phyloP scores from a whole-genome alignment of 2,329 filamentous ascomycete genomes.

The Fusarium miscanthi region DNA sequence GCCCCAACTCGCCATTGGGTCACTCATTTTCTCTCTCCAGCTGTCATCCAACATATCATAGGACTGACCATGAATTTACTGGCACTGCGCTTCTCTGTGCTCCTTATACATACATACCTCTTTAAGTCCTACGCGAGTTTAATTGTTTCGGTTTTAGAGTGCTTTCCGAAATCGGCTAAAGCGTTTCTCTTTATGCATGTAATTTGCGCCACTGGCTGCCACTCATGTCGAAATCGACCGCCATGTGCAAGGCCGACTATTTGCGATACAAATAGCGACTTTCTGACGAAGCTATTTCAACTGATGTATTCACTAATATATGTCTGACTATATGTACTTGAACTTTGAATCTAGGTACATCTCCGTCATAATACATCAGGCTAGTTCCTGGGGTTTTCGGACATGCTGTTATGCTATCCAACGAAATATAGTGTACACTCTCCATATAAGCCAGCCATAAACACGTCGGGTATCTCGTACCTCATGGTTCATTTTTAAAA shows the following conservation, averaged over 20 bases:
- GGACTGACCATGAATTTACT: background rate
- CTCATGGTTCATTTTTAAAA: background rate
- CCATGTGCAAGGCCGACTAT: background rate
- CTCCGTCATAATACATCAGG: too few relatives aligned
- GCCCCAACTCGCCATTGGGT: background rate
- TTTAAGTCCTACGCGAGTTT: background rate
- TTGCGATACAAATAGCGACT: background rate
- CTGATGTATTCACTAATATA: background rate
- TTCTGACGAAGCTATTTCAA: background rate
- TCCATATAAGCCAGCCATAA: background rate
- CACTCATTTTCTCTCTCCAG: background rate
- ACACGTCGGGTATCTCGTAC: background rate
- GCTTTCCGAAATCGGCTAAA: conserved; percentile 19
- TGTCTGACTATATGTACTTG: background rate
- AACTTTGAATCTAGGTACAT: background rate
- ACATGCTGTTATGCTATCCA: background rate
- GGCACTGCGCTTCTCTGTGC: background rate
- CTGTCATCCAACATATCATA: background rate
- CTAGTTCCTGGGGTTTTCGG: background rate
- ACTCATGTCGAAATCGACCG: background rate
- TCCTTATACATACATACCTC: background rate
- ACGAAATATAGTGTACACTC: background rate
- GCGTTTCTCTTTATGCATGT: conserved; percentile 14
- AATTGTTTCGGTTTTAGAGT: background rate
- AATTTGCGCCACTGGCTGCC: conserved; percentile 17